Evolutionary conservation across 2,329 filamentous ascomycete genomes (phyloP).

Genomic region (Colletotrichum cereale): DNA sequence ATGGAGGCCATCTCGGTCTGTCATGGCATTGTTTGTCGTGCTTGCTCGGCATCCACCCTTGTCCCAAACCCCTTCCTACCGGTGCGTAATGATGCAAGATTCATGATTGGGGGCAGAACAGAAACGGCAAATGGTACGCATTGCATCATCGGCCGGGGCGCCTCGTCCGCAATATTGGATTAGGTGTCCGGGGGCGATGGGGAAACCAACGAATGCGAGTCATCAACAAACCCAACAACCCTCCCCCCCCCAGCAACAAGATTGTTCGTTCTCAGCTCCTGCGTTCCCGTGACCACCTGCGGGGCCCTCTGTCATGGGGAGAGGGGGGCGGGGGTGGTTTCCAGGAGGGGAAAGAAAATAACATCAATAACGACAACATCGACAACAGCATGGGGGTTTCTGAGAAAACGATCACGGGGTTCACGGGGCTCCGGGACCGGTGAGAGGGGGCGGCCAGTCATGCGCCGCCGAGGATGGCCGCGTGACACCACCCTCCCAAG

Average conservation of each 20-base stretch:
- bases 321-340: not conserved
- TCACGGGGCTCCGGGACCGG: constrained; percentile 37
- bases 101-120: not conserved
- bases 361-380: not conserved
- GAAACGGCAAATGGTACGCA: not conserved
- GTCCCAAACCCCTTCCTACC: not conserved
- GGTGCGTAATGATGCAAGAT: constrained; percentile 10
- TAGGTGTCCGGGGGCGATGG: constrained; percentile 7
- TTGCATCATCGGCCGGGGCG: constrained; percentile 21
- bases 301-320: constrained; percentile 15
- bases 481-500: constrained; percentile 33
- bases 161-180: not conserved
- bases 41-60: not conserved
- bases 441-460: constrained; percentile 37
- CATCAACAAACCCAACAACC: not conserved
- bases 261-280: not conserved
- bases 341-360: too few species aligned
- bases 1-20: not conserved
- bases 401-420: constrained; percentile 16
- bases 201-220: constrained; percentile 6
- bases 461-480: constrained; percentile 35
- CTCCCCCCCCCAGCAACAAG: not conserved
- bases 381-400: not conserved
- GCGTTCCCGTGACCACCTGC: constrained; percentile 24
- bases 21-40: not conserved